Conservation (phyloP, 768 basidiomycete species). For the Mycena amicta region DNA sequence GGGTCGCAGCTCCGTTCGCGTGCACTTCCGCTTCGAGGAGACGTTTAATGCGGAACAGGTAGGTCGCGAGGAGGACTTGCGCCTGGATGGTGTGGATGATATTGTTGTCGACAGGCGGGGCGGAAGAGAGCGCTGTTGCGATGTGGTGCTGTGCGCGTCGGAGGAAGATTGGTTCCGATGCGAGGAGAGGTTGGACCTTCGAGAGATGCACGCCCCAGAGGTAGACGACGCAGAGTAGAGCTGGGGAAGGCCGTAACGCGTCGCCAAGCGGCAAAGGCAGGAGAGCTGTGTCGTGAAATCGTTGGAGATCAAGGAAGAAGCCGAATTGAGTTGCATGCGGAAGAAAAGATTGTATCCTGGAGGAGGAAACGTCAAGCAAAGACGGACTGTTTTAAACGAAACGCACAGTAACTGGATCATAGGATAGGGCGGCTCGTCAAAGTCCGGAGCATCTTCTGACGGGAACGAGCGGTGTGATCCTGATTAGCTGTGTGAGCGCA, state of each 20-base stretch:
- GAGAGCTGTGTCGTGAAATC: slow-evolving; percentile 9
- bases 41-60: slow-evolving; percentile 5
- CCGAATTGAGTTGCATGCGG: slow-evolving; percentile 18
- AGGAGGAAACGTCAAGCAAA: not conserved
- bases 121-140: slow-evolving; percentile 4
- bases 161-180: slow-evolving; percentile 9
- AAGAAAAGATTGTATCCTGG: slow-evolving; percentile 13
- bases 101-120: not conserved
- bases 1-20: slow-evolving; percentile 13
- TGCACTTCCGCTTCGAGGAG: slow-evolving; percentile 16
- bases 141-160: slow-evolving; percentile 9
- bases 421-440: slow-evolving; percentile 2
- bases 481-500: not conserved
- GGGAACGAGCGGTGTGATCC: not conserved
- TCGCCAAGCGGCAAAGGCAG: slow-evolving; percentile 9
- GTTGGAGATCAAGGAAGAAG: slow-evolving; percentile 16
- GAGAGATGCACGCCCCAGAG: slow-evolving; percentile 15
- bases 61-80: slow-evolving; percentile 15
- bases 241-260: slow-evolving; percentile 10
- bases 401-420: slow-evolving; percentile 6
- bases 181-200: not conserved
- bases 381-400: too few relatives aligned
- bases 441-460: not conserved
- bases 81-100: slow-evolving; percentile 17
- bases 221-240: slow-evolving; percentile 17